A percentile compares a stretch with the other conserved stretches of the same genome.
Evolutionary conservation across 2,329 filamentous ascomycete genomes (phyloP).

Genomic region (Triangularia verruculosa): DNA sequence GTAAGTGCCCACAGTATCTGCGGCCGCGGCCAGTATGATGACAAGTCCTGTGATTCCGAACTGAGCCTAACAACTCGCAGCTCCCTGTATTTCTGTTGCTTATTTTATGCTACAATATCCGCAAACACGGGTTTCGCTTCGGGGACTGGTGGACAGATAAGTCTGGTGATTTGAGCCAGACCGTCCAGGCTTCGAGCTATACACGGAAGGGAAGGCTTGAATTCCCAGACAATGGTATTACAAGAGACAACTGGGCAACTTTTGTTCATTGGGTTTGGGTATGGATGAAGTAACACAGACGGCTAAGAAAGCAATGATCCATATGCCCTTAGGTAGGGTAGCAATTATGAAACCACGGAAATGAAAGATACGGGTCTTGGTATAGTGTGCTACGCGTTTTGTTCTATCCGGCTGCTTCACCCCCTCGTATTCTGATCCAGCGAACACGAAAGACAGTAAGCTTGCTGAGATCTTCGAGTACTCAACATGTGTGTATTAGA

Average conservation of each 20-base stretch:
- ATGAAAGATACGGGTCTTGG: too few relatives aligned
- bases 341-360: background rate
- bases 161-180: conserved; percentile 37
- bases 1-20: too few relatives aligned
- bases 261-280: conserved; percentile 38
- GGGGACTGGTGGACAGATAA: conserved; percentile 36
- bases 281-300: conserved; percentile 34
- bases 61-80: conserved; percentile 19
- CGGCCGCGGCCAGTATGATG: too few relatives aligned
- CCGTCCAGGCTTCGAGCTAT: conserved; percentile 35
- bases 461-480: too few relatives aligned
- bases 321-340: background rate
- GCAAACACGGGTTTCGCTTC: conserved; percentile 35
- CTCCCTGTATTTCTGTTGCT: conserved; percentile 38
- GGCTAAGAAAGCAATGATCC: background rate
- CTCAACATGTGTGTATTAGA: too few relatives aligned
- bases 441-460: too few relatives aligned
- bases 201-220: conserved; percentile 37
- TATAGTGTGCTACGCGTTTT: too few relatives aligned
- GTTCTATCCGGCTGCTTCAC: too few relatives aligned
- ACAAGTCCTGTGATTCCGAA: background rate
- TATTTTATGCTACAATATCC: conserved; percentile 38
- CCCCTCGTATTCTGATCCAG: too few relatives aligned
- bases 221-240: conserved; percentile 35
- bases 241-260: conserved; percentile 31